These are phyloP conservation scores for Pseudogymnoascus sp. DNA, from an alignment of 2,329 filamentous ascomycete genomes.

Conservation along the genomic window DNA sequence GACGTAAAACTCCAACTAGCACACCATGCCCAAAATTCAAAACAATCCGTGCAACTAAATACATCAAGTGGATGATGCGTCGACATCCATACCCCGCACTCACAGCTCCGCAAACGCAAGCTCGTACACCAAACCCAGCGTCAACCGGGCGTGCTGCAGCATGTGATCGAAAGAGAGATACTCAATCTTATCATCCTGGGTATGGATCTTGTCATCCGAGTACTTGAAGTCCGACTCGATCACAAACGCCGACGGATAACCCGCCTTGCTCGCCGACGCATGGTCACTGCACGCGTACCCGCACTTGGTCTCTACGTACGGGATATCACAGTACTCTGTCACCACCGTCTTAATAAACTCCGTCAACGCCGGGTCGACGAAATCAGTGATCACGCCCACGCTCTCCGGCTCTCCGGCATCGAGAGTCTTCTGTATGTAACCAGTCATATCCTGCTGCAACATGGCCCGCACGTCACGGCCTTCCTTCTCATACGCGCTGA, in stretches of 20 bases:
- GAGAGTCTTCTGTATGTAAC: slow-evolving; percentile 73
- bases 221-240: slow-evolving; percentile 65
- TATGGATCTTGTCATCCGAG: slow-evolving; percentile 61
- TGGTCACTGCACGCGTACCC: slow-evolving; percentile 79
- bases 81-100: neutral
- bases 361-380: slow-evolving; percentile 73
- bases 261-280: slow-evolving; percentile 63
- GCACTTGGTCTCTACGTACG: slow-evolving; percentile 79
- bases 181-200: slow-evolving; percentile 61
- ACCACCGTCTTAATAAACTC: slow-evolving; percentile 86
- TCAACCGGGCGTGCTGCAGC: slow-evolving; percentile 82
- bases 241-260: slow-evolving; percentile 67
- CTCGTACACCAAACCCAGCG: slow-evolving; percentile 75
- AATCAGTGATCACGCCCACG: slow-evolving; percentile 90
- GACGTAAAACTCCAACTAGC: neutral
- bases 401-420: slow-evolving; percentile 76
- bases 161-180: slow-evolving; percentile 80
- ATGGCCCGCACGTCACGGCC: slow-evolving; percentile 80
- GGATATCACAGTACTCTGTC: slow-evolving; percentile 79
- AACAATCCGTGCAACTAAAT: neutral
- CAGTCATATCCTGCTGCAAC: slow-evolving; percentile 98
- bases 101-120: slow-evolving; percentile 58
- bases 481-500: slow-evolving; percentile 66
- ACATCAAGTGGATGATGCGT: neutral
- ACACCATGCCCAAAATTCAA: neutral